phyloP scores from a whole-genome alignment of 352 stramenopile genomes.

The Albugo laibachii region DNA sequence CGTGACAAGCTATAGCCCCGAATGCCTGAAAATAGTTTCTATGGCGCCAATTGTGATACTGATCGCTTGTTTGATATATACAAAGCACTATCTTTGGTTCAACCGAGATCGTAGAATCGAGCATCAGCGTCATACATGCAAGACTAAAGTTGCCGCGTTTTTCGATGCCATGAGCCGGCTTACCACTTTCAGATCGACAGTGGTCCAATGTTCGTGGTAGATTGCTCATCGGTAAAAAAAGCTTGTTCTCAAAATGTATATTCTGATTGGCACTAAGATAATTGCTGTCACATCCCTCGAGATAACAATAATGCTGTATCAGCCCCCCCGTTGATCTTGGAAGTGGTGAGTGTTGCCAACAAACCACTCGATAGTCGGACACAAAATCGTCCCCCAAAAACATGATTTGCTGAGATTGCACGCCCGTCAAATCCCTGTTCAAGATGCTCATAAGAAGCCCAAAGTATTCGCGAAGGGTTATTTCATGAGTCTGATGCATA shows the following conservation, averaged over 20 bases:
- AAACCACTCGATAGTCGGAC: constrained; percentile 18
- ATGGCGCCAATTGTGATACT: no score
- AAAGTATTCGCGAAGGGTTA: constrained; percentile 19
- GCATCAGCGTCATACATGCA: constrained; percentile 35
- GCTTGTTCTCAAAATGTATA: constrained; percentile 26
- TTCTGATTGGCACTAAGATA: constrained; percentile 11
- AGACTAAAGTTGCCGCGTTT: constrained; percentile 31
- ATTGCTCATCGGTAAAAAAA: constrained; percentile 51
- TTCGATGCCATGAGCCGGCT: constrained; percentile 24
- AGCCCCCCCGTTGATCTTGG: constrained; percentile 12
- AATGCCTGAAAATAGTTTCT: no score
- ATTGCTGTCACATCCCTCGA: constrained; percentile 17
- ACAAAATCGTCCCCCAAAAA: constrained; percentile 45
- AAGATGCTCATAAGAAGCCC: constrained; percentile 18
- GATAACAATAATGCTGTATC: constrained; percentile 30
- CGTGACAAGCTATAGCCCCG: no score
- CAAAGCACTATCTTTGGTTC: constrained; percentile 23
- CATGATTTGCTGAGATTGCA: constrained; percentile 55
- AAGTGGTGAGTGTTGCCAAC: constrained; percentile 24
- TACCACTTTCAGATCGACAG: constrained; percentile 14
- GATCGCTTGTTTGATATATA: constrained; percentile 13
- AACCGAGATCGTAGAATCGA: constrained; percentile 14
- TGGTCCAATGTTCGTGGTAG: constrained; percentile 37
- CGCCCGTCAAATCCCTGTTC: constrained; percentile 20
- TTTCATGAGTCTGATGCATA: constrained; percentile 11